Evolutionary conservation across 2,329 filamentous ascomycete species (phyloP).

Genomic region (Shiraia sp.): DNA sequence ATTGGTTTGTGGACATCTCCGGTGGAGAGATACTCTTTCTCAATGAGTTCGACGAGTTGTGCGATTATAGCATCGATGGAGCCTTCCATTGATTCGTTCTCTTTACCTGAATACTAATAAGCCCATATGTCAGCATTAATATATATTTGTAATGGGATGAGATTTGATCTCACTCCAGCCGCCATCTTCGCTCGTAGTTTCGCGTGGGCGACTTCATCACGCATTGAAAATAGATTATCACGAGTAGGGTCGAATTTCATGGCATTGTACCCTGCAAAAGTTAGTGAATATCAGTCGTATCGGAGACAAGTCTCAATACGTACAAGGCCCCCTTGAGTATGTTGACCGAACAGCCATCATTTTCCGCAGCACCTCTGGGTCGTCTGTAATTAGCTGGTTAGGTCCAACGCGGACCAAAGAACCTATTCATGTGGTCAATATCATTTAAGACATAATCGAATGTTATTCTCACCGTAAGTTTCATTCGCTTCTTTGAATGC

Average conservation of each 20-base stretch:
- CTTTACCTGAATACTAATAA: constrained; percentile 46
- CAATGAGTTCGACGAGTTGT: constrained; percentile 52
- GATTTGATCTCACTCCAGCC: constrained; percentile 42
- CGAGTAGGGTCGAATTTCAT: constrained; percentile 55
- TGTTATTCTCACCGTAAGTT: constrained; percentile 18
- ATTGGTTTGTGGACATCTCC: constrained; percentile 35
- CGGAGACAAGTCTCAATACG: constrained; percentile 5
- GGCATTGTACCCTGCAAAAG: constrained; percentile 35
- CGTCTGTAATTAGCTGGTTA: constrained; percentile 52
- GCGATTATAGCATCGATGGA: constrained; percentile 52
- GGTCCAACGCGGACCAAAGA: constrained; percentile 50
- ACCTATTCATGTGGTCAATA: background rate
- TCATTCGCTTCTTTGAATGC: constrained; percentile 13
- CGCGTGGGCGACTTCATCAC: constrained; percentile 51
- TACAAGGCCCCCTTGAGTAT: constrained; percentile 36
- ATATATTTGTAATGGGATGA: constrained; percentile 36
- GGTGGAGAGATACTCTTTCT: constrained; percentile 47
- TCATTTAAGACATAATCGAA: background rate
- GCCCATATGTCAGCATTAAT: background rate
- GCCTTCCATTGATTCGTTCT: constrained; percentile 55
- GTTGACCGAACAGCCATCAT: constrained; percentile 47
- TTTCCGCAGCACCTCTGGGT: constrained; percentile 51
- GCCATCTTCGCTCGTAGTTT: constrained; percentile 50
- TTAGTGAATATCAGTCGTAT: background rate
- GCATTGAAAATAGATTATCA: constrained; percentile 57